Evolutionary conservation across 2,329 filamentous ascomycete genomes (phyloP).

Genomic region (Decorospora gaudefroyi): DNA sequence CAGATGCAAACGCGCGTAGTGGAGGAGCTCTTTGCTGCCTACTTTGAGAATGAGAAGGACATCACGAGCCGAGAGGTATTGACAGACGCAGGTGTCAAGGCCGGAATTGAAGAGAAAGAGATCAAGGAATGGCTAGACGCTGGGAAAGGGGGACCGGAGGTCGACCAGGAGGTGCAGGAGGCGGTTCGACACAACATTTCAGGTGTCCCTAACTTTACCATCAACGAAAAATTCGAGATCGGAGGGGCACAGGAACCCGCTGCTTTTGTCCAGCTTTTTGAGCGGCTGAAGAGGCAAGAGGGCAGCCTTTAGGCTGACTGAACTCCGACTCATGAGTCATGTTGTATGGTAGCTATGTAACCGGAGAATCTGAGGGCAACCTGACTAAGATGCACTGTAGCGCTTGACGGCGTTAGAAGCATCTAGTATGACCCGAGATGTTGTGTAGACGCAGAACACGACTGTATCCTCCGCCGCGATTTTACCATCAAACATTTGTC

Average conservation of each 20-base stretch:
- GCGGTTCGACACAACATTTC: conserved; percentile 58
- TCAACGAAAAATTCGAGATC: conserved; percentile 69
- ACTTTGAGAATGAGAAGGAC: conserved; percentile 56
- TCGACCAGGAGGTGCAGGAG: conserved; percentile 54
- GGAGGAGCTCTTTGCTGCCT: conserved; percentile 49
- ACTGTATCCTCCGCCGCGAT: too few relatives aligned
- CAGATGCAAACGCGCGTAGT: conserved; percentile 54
- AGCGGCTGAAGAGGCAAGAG: conserved; percentile 59
- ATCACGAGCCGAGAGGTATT: conserved; percentile 51
- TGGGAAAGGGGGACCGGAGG: conserved; percentile 52
- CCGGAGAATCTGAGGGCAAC: too few relatives aligned
- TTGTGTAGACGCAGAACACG: too few relatives aligned
- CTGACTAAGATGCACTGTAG: too few relatives aligned
- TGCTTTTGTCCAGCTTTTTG: conserved; percentile 69
- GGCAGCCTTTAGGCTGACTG: conserved; percentile 26
- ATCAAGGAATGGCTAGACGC: conserved; percentile 51
- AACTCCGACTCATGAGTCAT: background rate
- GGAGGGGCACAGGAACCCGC: conserved; percentile 72
- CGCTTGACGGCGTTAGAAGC: too few relatives aligned
- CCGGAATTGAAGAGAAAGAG: conserved; percentile 51
- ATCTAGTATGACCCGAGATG: too few relatives aligned
- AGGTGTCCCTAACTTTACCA: conserved; percentile 75
- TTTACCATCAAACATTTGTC: too few relatives aligned
- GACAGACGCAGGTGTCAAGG: conserved; percentile 49
- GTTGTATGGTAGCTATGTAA: too few relatives aligned